Conservation (phyloP, 1,139 yeast species). For the Saccharomyces hybrid region DNA sequence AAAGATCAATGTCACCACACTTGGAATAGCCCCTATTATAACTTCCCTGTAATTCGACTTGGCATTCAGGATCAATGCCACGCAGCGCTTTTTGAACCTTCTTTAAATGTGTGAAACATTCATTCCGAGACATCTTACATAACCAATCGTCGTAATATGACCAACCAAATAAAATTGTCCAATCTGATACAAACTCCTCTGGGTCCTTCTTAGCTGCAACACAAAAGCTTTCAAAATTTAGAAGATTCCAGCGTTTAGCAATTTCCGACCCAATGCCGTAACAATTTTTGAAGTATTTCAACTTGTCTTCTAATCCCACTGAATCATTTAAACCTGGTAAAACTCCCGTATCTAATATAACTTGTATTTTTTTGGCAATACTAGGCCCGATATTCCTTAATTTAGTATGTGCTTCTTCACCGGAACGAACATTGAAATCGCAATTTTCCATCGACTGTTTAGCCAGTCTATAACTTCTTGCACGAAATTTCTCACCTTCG, state of each 20-base stretch:
- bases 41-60: slow-evolving; percentile 46
- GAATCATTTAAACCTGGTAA: slow-evolving; percentile 35
- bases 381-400: slow-evolving; percentile 41
- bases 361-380: slow-evolving; percentile 44
- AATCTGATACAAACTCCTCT: slow-evolving; percentile 29
- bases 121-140: slow-evolving; percentile 40
- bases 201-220: slow-evolving; percentile 33
- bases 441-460: slow-evolving; percentile 33
- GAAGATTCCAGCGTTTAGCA: slow-evolving; percentile 39
- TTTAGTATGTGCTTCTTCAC: slow-evolving; percentile 35
- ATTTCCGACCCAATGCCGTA: slow-evolving; percentile 47
- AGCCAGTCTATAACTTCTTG: slow-evolving; percentile 44
- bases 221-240: slow-evolving; percentile 37
- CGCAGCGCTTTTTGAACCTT: slow-evolving; percentile 32
- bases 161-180: slow-evolving; percentile 40
- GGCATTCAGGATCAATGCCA: slow-evolving; percentile 35
- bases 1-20: slow-evolving; percentile 55
- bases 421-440: slow-evolving; percentile 32
- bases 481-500: slow-evolving; percentile 38
- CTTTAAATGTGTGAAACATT: slow-evolving; percentile 38
- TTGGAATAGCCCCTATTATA: slow-evolving; percentile 42
- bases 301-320: slow-evolving; percentile 23
- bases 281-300: slow-evolving; percentile 38
- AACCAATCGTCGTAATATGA: slow-evolving; percentile 47
- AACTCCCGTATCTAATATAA: slow-evolving; percentile 37